These are phyloP conservation scores for Ascochyta koolunga DNA, from an alignment of 2,329 filamentous ascomycete species.

Conservation along the genomic window DNA sequence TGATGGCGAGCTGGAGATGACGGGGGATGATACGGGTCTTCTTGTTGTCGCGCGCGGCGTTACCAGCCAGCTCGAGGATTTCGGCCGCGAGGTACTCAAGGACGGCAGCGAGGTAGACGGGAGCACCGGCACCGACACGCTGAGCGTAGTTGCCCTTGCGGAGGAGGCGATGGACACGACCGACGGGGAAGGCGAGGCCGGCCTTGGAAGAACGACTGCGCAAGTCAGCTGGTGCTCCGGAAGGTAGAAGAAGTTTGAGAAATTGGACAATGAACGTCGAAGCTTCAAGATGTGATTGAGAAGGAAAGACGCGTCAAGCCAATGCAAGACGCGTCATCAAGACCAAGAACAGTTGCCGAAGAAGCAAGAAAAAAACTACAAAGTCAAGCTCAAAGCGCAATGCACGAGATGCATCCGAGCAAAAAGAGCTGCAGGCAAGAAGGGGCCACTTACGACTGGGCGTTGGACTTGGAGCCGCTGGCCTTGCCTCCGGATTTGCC, in stretches of 20 bases:
- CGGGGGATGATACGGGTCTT: conserved; percentile 99
- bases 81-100: conserved; percentile 98
- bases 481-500: conserved; percentile 99
- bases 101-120: conserved; percentile 95
- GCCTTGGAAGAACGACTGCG: conserved; percentile 97
- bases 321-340: conserved; percentile 14
- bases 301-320: conserved; percentile 37
- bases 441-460: conserved; percentile 85
- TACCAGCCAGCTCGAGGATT: conserved; percentile 98
- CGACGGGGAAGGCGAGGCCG: conserved; percentile 97
- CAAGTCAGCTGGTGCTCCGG: conserved; percentile 19
- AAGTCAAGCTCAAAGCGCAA: conserved; percentile 14
- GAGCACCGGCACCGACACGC: conserved; percentile 97
- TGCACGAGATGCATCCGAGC: conserved; percentile 8
- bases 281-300: no score
- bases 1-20: conserved; percentile 98
- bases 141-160: conserved; percentile 99
- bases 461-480: conserved; percentile 92
- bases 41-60: conserved; percentile 99
- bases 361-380: conserved; percentile 3
- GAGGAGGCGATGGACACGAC: conserved; percentile 98
- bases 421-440: conserved; percentile 16
- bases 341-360: not conserved
- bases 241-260: conserved; percentile 17
- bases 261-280: no score